Percentiles rank a stretch among this genome's conserved stretches.
phyloP scores from a whole-genome alignment of 2,329 filamentous ascomycete species.

The Coleophoma eucalyptorum region DNA sequence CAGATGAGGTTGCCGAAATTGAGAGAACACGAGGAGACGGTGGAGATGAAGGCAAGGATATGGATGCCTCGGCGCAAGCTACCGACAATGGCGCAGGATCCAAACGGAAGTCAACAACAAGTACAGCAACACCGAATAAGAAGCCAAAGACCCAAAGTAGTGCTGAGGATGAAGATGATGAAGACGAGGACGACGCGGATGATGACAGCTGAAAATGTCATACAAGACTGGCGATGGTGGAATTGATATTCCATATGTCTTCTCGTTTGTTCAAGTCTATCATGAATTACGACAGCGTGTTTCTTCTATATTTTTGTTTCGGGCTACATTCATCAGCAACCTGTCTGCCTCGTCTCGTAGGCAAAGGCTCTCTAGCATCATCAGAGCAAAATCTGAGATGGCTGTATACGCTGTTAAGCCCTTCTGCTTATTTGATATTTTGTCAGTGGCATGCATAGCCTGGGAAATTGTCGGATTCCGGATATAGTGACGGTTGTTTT shows the following conservation, averaged over 20 bases:
- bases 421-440: conserved; percentile 3
- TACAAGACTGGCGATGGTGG: background rate
- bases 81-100: conserved; percentile 34
- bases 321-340: background rate
- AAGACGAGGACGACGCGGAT: conserved; percentile 28
- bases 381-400: too few relatives aligned
- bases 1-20: conserved; percentile 90
- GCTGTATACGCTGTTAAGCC: too few relatives aligned
- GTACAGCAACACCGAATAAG: conserved; percentile 46
- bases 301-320: background rate
- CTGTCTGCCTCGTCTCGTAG: too few relatives aligned
- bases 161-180: conserved; percentile 34
- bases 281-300: conserved; percentile 7
- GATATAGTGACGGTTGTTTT: conserved; percentile 4
- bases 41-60: conserved; percentile 32
- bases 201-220: conserved; percentile 18
- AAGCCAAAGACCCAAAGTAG: conserved; percentile 38
- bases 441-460: background rate
- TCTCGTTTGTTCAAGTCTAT: conserved; percentile 17
- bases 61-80: conserved; percentile 23
- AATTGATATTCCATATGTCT: conserved; percentile 14
- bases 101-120: conserved; percentile 58
- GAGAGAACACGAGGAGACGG: conserved; percentile 55
- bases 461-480: background rate
- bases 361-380: too few relatives aligned